Evolutionary conservation across 257 asterid species (phyloP).

Genomic region (Solanum bulbocastanum): DNA sequence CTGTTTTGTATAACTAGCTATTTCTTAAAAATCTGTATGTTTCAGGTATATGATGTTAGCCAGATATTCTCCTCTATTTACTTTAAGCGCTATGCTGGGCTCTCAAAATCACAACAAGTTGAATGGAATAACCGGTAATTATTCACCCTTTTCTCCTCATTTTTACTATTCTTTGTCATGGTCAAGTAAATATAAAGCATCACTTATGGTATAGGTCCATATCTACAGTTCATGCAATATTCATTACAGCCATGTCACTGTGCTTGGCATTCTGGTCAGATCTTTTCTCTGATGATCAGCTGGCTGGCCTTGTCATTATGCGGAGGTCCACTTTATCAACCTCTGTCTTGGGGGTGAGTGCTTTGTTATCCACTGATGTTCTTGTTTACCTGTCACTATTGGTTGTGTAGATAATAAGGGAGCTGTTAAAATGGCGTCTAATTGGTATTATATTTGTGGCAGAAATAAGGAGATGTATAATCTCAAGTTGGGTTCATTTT

Average conservation of each 20-base stretch:
- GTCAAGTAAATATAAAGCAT: background rate
- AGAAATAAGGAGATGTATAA: background rate
- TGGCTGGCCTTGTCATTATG: constrained; percentile 32
- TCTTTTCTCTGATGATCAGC: constrained; percentile 28
- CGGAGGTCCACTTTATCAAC: constrained; percentile 48
- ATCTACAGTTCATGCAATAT: constrained; percentile 65
- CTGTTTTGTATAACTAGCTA: background rate
- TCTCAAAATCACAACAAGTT: constrained; percentile 40
- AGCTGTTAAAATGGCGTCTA: background rate
- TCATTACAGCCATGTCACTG: constrained; percentile 39
- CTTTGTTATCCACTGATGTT: background rate
- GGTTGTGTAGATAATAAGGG: background rate
- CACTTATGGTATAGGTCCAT: constrained; percentile 42
- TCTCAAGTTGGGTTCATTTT: background rate
- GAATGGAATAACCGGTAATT: constrained; percentile 88
- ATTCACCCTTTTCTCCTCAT: background rate
- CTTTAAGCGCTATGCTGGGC: constrained; percentile 53
- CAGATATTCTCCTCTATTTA: constrained; percentile 33
- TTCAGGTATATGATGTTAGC: constrained; percentile 67
- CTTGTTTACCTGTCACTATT: background rate
- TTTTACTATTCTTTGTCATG: background rate
- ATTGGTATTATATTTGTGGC: background rate
- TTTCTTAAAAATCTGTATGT: background rate
- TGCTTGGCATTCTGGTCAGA: constrained; percentile 58
- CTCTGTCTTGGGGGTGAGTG: constrained; percentile 61